Evolutionary conservation across 2,329 filamentous ascomycete genomes (phyloP), one percentile per base, ranked within the genome.

Genomic region (Clonostachys rhizophaga): DNA sequence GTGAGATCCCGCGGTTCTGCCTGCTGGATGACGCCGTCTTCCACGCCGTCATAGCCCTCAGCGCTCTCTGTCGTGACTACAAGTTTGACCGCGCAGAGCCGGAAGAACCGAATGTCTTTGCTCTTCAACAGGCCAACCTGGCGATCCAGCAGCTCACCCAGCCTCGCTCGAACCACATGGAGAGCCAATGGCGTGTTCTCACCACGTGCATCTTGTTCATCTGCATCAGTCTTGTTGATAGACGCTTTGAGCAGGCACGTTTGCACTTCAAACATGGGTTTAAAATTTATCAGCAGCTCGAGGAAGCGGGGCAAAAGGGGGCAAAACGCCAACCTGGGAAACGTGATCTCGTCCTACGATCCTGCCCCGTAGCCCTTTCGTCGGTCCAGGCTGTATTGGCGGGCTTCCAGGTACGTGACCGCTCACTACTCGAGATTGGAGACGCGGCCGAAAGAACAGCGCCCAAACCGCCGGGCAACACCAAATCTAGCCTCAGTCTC

Each of bases 1-100:
- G 30, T 18, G 40, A 54, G 13, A 40, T 58, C 10, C 48, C 49
- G 3, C 46, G 52, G 7, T 40, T 53, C 13, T 49, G 50, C n/a
- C 46, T 47, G 39, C 36, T 43, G 13, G 56, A 57, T 30, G 40
- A 54, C 9, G 55, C 53, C 2, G 49, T 57, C 4, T 52, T 53
- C 48, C 56, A 58, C 34, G 55, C 55, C 11, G 45, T 54, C 16
- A 48, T 58, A n/a, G 47, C 50, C 7, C 49, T 58, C 3, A 53
- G 54, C 13, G 49, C 56, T 2, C 36, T 52, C 36, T 51, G 51
- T 20, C 51, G 54, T 20, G 47, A 45, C 1, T 43, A 48, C 18
- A 48, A 46, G 3, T 34, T 46, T 30, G 43, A 35, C 33, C 47
- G 48, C 13, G 11, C 24, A 16, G 17, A 36, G 34, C 46, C 50